These are phyloP conservation scores for Sophora flavescens DNA, from an alignment of 306 rosid species.

Conservation along the genomic window DNA sequence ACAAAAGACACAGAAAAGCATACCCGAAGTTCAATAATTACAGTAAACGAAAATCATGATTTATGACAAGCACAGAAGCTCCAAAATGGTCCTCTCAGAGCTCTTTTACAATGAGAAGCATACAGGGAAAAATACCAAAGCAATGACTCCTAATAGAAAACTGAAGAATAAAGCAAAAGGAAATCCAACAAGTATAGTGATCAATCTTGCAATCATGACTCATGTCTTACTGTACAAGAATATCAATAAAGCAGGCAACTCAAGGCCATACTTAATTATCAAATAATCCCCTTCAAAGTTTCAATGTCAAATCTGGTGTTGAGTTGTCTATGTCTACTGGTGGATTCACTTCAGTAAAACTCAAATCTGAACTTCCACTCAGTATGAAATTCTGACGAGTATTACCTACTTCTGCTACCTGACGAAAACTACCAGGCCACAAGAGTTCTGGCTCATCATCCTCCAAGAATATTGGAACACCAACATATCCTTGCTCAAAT, in stretches of 20 bases:
- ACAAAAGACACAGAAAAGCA: conserved; percentile 22
- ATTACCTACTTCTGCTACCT: conserved; percentile 50
- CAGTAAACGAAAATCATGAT: conserved; percentile 44
- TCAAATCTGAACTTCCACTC: conserved; percentile 58
- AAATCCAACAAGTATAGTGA: conserved; percentile 39
- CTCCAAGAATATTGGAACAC: conserved; percentile 73
- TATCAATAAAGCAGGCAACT: conserved; percentile 47
- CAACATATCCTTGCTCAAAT: conserved; percentile 66
- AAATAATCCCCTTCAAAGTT: conserved; percentile 64
- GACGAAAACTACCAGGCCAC: conserved; percentile 95
- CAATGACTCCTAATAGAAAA: conserved; percentile 40
- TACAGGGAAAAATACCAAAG: conserved; percentile 50
- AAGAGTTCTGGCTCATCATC: conserved; percentile 73
- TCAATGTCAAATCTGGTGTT: conserved; percentile 84
- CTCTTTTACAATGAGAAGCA: conserved; percentile 62
- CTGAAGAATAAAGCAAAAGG: conserved; percentile 37
- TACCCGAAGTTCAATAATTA: conserved; percentile 40
- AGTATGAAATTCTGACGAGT: conserved; percentile 59
- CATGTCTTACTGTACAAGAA: conserved; percentile 66
- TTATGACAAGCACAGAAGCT: conserved; percentile 60
- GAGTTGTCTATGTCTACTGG: conserved; percentile 53
- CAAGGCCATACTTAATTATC: conserved; percentile 38
- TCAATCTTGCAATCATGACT: conserved; percentile 52
- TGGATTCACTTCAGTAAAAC: conserved; percentile 65
- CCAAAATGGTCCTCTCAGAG: conserved; percentile 54